Base-by-base conservation (phyloP, 2,329 filamentous ascomycete species). In the Talaromyces amestolkiae region DNA sequence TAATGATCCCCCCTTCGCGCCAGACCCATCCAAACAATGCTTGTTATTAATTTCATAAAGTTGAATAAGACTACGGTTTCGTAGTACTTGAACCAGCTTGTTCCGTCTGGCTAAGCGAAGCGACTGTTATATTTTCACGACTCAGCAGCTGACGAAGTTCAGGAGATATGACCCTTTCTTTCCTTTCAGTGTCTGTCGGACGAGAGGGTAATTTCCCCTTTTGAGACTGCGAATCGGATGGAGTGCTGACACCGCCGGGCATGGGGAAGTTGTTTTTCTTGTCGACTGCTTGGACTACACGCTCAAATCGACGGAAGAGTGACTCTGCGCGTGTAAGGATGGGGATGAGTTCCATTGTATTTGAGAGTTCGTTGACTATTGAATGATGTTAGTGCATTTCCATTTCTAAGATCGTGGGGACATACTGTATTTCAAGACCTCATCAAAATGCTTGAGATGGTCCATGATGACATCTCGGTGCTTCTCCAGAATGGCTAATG, bases 381-480 rank as follows among this genome's bases (percentile, higher is more conserved):
- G 11, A 0, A 3, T 11, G 53, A 39, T 15, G 53, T 56, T 39
- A 56, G 53, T 22, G 2, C 11, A 11, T 13, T 2, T n/a, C 8
- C 27, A 15, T 17, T 10, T 47, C n/a, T 43, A 24, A 15, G 13
- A 24, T 24, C 19, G 41, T 15, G 39, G n/a, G 3, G 22, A 82
- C 89, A 65, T 85, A 94, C 91, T 85, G 74, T 98, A 99, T 83
- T 99, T 99, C 33, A 99, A 81, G 37, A 99, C 92, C 78, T 99
- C 96, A 69, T 99, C 95, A 79, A 99, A 99, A 71, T 94, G 91
- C 74, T 92, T 87, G 31, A 99, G 81, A 78, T 99, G 95, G 64
- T 90, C 87, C 89, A 99, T 96, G 68, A 99, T 98, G 13, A 98
- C 91, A 73, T 94, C 90, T n/a, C 94, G 84, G 73, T 98, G 95